phyloP scores from a whole-genome alignment of 2,329 filamentous ascomycete species.

The Aureobasidium lini region DNA sequence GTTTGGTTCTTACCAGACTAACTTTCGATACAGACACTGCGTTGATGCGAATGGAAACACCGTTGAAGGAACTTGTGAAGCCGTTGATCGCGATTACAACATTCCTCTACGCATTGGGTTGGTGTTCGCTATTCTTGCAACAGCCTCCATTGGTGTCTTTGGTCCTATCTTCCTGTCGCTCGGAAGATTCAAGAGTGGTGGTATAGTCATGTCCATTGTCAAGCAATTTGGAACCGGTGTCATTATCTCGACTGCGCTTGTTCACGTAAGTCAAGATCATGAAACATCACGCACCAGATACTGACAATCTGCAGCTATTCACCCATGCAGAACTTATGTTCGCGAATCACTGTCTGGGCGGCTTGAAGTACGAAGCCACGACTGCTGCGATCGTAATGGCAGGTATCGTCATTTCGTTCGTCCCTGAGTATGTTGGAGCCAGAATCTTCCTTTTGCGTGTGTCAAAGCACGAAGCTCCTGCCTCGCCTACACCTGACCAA shows the following conservation, averaged over 20 bases:
- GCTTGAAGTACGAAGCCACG: slow-evolving; percentile 59
- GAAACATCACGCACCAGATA: no score
- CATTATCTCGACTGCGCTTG: slow-evolving; percentile 63
- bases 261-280: slow-evolving; percentile 46
- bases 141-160: slow-evolving; percentile 62
- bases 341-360: slow-evolving; percentile 58
- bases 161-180: slow-evolving; percentile 56
- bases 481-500: background rate
- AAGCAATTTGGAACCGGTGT: slow-evolving; percentile 69
- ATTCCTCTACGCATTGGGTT: slow-evolving; percentile 61
- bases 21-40: slow-evolving; percentile 45
- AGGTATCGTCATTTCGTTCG: slow-evolving; percentile 64
- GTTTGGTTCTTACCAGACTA: slow-evolving; percentile 17
- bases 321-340: slow-evolving; percentile 71
- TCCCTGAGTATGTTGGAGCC: slow-evolving; percentile 61
- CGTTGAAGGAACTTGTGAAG: slow-evolving; percentile 37
- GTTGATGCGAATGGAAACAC: slow-evolving; percentile 37
- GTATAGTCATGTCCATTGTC: slow-evolving; percentile 52
- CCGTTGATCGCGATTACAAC: slow-evolving; percentile 53
- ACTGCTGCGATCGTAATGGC: slow-evolving; percentile 66
- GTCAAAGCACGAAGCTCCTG: background rate
- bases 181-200: slow-evolving; percentile 43
- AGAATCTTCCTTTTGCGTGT: slow-evolving; percentile 41
- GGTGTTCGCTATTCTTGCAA: slow-evolving; percentile 62
- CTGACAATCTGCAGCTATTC: slow-evolving; percentile 46